Base-by-base conservation (phyloP, 306 rosid species). In the Comarum palustre region DNA sequence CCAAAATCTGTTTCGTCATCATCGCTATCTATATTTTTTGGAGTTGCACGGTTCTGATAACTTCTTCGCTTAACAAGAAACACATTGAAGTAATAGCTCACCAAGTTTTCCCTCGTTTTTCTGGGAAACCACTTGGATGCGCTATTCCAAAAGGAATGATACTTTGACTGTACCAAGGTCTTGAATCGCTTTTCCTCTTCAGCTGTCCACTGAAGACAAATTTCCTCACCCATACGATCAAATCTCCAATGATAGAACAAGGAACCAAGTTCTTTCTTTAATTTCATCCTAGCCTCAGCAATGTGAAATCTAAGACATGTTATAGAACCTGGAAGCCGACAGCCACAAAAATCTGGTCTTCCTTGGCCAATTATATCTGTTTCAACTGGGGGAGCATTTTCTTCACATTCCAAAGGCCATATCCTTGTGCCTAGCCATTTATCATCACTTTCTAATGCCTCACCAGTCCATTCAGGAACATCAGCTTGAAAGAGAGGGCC, bases 11-110 rank as follows among this genome's bases (percentile, higher is more conserved):
- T 70, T 79, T 85, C 97, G n/a, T 94, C 98, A 55, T 88, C 89
- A 54, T 94, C 97, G 31, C 97, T 94, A 59, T 89, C 97, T 51
- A 88, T 17, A 15, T 24, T 41, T 50, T 65, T 77, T 29, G 92
- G 97, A 61, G 90, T 89, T 55, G 69, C 92, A 3, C 95, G 96
- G 68, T 88, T 94, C 84, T 94, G 99, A 82, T 91, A 94, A 80
- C 77, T 81, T 86, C 99, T 89, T 66, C 75, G 88, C 50, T 72
- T 85, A 75, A 89, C 71, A 57, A 91, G 79, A 83, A 81, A 89
- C 51, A 80, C 95, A 60, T 94, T 89, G 84, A 91, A 94, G 91
- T 89, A 94, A 70, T 89, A 94, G 84, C 86, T 88, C 36, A 91
- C 87, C 84, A 89, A 47, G 71, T 78, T 64, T 83, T 47, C 84